Conservation (phyloP, 2,329 filamentous ascomycete species). For the Pestalotiopsis sp. region DNA sequence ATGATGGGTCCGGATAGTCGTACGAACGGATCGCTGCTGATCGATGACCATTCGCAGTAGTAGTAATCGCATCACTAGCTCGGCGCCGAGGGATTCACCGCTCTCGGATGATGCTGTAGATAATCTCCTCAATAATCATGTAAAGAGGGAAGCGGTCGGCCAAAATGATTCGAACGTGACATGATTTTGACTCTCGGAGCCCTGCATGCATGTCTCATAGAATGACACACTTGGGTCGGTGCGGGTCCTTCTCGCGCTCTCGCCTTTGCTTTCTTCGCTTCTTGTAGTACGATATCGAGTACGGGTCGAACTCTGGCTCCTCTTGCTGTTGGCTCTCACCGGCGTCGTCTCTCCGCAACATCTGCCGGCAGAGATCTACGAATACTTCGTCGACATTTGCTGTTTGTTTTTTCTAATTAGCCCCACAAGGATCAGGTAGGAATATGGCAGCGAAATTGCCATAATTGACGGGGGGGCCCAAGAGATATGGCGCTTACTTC, state of each 20-base stretch:
- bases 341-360: conserved; percentile 72
- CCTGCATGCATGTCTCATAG: conserved; percentile 32
- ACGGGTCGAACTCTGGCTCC: conserved; percentile 44
- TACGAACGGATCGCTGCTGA: not conserved
- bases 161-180: not conserved
- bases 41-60: not conserved
- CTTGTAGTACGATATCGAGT: conserved; percentile 32
- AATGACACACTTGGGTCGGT: conserved; percentile 45
- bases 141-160: not conserved
- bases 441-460: not conserved
- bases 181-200: not conserved
- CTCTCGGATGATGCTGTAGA: not conserved
- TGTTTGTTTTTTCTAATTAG: conserved; percentile 25
- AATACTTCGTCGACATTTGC: conserved; percentile 92
- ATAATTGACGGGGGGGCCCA: not conserved
- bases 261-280: conserved; percentile 34
- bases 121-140: not conserved
- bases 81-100: not conserved
- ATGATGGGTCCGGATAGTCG: not conserved
- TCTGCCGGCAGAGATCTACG: conserved; percentile 80
- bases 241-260: conserved; percentile 24
- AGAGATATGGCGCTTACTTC: conserved; percentile 51
- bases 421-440: conserved; percentile 24
- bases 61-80: not conserved
- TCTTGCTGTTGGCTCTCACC: conserved; percentile 40